Percentiles rank a stretch among this genome's conserved stretches.
These are phyloP conservation scores for Mollisia scopiformis DNA, from an alignment of 2,329 filamentous ascomycete genomes.

Conservation along the genomic window DNA sequence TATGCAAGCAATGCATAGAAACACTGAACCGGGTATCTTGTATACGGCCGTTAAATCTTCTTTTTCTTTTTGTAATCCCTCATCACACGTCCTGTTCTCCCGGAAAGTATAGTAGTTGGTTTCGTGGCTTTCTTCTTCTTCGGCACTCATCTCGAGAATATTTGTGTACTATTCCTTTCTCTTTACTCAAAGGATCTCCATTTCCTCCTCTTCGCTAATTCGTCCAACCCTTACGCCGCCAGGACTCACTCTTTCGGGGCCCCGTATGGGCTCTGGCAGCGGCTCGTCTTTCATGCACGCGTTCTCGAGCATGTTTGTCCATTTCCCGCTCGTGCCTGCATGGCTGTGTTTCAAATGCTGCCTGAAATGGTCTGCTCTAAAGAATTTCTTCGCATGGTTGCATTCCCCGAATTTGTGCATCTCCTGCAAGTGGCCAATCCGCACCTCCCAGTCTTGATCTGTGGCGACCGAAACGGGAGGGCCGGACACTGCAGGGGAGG, in stretches of 20 bases:
- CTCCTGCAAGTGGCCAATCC: constrained; percentile 84
- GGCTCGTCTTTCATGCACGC: constrained; percentile 93
- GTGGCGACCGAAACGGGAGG: constrained; percentile 55
- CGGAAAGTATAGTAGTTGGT: constrained; percentile 1
- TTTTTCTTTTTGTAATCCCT: constrained; percentile 16
- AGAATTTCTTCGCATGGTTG: constrained; percentile 98
- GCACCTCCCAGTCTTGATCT: constrained; percentile 84
- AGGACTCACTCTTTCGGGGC: constrained; percentile 32
- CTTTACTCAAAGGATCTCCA: constrained; percentile 33
- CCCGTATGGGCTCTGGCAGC: constrained; percentile 46
- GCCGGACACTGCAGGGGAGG: constrained; percentile 46
- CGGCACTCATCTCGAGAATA: too few relatives aligned
- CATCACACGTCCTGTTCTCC: constrained; percentile 4
- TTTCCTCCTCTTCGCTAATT: constrained; percentile 37
- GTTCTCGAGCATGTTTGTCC: constrained; percentile 97
- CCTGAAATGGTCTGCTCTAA: constrained; percentile 94
- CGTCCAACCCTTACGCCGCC: constrained; percentile 29
- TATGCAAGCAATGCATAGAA: constrained; percentile 32
- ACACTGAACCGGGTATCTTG: constrained; percentile 31
- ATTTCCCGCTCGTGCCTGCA: constrained; percentile 93
- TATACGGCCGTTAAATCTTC: constrained; percentile 28
- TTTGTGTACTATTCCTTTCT: too few relatives aligned
- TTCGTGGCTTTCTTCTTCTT: not conserved
- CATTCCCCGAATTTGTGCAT: constrained; percentile 97
- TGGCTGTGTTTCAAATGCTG: constrained; percentile 99